Conservation (phyloP, 108 stramenopile genomes). For the Nitzschia sp. region DNA sequence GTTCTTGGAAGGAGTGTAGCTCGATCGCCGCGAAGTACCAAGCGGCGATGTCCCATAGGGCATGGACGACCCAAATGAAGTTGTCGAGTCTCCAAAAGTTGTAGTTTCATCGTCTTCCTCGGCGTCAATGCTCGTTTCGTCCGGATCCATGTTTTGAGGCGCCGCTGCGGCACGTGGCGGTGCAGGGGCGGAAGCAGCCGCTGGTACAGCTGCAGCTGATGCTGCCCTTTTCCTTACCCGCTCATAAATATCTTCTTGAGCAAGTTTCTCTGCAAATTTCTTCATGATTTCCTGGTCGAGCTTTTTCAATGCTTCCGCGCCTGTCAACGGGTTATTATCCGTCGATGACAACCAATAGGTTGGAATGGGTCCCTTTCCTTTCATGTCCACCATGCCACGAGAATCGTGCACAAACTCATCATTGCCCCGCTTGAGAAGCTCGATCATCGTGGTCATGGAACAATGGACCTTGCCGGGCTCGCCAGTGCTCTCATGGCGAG, state of each 20-base stretch:
- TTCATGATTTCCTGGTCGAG: neutral
- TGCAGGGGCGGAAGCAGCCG: neutral
- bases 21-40: neutral
- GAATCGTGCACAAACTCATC: conserved; percentile 4
- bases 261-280: neutral
- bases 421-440: neutral
- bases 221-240: conserved; percentile 18
- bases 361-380: conserved; percentile 40
- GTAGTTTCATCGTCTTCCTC: neutral
- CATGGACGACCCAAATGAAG: neutral
- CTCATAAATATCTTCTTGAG: conserved; percentile 7
- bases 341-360: conserved; percentile 34
- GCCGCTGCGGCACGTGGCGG: neutral
- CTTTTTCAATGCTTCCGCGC: neutral
- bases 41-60: neutral
- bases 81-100: neutral
- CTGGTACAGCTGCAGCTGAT: too few species aligned
- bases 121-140: neutral
- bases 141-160: too few species aligned
- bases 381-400: conserved; percentile 51
- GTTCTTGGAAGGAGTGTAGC: neutral
- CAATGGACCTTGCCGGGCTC: conserved; percentile 41
- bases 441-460: conserved; percentile 20
- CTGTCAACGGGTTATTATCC: neutral
- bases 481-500: conserved; percentile 49